Percentiles rank a stretch among this genome's conserved stretches.
These are phyloP conservation scores for Aspergillus sp. DNA, from an alignment of 2,329 filamentous ascomycete species.

Conservation along the genomic window DNA sequence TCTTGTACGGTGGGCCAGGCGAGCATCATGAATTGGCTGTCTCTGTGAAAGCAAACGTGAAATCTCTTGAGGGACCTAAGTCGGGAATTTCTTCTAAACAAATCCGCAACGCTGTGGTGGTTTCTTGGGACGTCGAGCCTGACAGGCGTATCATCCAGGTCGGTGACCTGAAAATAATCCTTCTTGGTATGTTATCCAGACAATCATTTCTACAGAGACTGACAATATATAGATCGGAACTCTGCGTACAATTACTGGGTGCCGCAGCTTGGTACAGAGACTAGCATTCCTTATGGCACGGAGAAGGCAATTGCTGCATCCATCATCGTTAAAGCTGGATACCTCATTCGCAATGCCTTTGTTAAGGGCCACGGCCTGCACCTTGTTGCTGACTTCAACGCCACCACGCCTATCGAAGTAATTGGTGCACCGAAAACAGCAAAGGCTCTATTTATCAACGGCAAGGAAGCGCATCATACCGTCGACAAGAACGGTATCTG, in stretches of 20 bases:
- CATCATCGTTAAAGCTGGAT: constrained; percentile 45
- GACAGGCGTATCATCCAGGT: constrained; percentile 43
- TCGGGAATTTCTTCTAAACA: constrained; percentile 31
- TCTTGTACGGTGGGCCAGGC: constrained; percentile 40
- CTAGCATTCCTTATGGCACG: constrained; percentile 30
- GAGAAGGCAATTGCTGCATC: constrained; percentile 31
- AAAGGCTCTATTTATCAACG: constrained; percentile 64
- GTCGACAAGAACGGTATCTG: constrained; percentile 50
- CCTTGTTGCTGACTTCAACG: constrained; percentile 70
- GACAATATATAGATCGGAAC: constrained; percentile 49
- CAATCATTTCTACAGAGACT: background rate
- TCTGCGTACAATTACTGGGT: constrained; percentile 48
- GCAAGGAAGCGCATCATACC: constrained; percentile 44
- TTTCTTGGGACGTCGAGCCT: constrained; percentile 57
- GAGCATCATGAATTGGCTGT: constrained; percentile 46
- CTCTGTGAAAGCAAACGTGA: constrained; percentile 25
- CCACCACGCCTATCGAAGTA: constrained; percentile 66
- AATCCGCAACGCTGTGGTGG: constrained; percentile 26
- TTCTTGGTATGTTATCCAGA: constrained; percentile 45
- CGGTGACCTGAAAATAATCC: constrained; percentile 53
- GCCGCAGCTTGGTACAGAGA: constrained; percentile 34
- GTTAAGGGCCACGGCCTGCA: constrained; percentile 58
- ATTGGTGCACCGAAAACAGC: constrained; percentile 60
- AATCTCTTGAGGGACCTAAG: constrained; percentile 34
- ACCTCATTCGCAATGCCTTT: constrained; percentile 50